Evolutionary conservation across 2,329 filamentous ascomycete genomes (phyloP).

Genomic region (Nemania abortiva): DNA sequence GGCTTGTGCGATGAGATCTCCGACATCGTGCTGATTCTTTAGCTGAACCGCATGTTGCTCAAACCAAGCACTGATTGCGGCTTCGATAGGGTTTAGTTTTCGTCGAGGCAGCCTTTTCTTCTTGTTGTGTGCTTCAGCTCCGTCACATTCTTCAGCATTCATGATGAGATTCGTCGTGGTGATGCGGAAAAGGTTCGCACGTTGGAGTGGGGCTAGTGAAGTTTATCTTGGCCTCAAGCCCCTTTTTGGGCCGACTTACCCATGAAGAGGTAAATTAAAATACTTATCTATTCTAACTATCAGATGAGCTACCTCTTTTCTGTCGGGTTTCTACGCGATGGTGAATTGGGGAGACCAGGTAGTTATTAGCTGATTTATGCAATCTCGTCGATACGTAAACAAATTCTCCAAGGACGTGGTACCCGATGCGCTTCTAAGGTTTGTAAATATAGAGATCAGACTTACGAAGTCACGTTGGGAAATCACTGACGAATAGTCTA

Average conservation of each 20-base stretch:
- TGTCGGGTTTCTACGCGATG: too few species aligned
- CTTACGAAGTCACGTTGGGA: too few species aligned
- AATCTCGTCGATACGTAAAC: too few species aligned
- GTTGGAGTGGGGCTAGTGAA: constrained; percentile 17
- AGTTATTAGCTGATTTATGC: too few species aligned
- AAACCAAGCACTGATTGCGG: constrained; percentile 33
- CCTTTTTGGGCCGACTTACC: constrained; percentile 27
- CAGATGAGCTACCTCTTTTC: too few species aligned
- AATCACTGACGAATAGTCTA: too few species aligned
- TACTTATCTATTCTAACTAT: too few species aligned
- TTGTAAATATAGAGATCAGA: too few species aligned
- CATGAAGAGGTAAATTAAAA: too few species aligned
- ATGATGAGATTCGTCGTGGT: constrained; percentile 23
- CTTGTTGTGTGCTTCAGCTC: neutral
- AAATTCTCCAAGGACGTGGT: too few species aligned
- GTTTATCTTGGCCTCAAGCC: neutral
- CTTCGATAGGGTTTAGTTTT: constrained; percentile 39
- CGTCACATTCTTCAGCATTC: neutral
- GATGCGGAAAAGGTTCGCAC: constrained; percentile 9
- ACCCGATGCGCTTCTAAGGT: too few species aligned
- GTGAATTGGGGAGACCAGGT: too few species aligned
- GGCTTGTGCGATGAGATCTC: constrained; percentile 54
- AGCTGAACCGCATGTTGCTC: constrained; percentile 21
- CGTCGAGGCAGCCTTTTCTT: constrained; percentile 26
- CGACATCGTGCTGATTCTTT: constrained; percentile 39